Conservation (phyloP, 176 grass and related monocot genomes). For the Tuctoria greenei region DNA sequence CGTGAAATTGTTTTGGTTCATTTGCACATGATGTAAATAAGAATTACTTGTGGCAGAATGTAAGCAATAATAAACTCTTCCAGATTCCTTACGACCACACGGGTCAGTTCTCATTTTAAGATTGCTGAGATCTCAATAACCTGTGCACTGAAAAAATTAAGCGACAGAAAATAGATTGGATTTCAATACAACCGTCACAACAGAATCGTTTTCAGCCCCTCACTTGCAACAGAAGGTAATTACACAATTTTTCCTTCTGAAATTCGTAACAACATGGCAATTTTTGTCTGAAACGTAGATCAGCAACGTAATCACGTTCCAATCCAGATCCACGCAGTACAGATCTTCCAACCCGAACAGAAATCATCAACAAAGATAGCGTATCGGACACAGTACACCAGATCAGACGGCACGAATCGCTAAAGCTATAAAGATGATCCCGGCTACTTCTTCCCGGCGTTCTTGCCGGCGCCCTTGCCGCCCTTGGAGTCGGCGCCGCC, state of each 20-base stretch:
- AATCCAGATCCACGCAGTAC: constrained; percentile 1
- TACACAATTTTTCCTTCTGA: too few relatives aligned
- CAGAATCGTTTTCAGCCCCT: too few relatives aligned
- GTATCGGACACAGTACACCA: not conserved
- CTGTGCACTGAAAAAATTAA: too few relatives aligned
- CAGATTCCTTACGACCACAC: too few relatives aligned
- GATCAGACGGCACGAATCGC: not conserved
- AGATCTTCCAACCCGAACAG: not conserved
- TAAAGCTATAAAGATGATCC: too few relatives aligned
- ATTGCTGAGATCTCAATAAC: too few relatives aligned
- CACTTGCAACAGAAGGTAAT: too few relatives aligned
- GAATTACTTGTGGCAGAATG: not conserved
- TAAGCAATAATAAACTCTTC: too few relatives aligned
- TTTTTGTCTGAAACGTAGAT: not conserved
- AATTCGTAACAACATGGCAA: not conserved
- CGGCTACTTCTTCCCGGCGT: constrained; percentile 20
- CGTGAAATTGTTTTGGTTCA: too few relatives aligned
- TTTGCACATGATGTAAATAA: not conserved
- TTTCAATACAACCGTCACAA: too few relatives aligned
- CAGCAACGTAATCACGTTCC: not conserved
- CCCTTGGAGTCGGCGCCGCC: constrained; percentile 6
- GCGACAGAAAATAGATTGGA: too few relatives aligned
- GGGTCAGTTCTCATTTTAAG: too few relatives aligned
- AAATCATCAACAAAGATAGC: not conserved
- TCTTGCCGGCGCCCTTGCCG: constrained; percentile 30